phyloP scores from a whole-genome alignment of 768 basidiomycete species.

The Rubroboletus pulcherrimus region DNA sequence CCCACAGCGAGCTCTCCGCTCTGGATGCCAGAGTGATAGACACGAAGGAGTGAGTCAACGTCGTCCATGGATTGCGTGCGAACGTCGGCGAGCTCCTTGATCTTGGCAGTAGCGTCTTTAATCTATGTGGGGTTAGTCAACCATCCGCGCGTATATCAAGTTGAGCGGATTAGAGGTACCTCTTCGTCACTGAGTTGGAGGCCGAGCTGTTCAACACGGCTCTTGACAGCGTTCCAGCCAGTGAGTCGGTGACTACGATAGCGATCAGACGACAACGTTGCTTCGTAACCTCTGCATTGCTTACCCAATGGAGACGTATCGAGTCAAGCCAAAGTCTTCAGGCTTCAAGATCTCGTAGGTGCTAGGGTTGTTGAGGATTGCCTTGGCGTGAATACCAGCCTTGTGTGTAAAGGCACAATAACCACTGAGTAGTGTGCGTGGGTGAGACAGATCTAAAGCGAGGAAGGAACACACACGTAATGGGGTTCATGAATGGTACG shows the following conservation, averaged over 20 bases:
- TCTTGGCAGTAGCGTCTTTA: conserved; percentile 98
- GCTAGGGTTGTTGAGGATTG: conserved; percentile 97
- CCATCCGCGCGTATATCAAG: not conserved
- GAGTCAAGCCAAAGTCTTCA: conserved; percentile 95
- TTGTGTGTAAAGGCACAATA: conserved; percentile 99
- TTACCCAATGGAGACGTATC: conserved; percentile 96
- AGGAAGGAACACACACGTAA: conserved; percentile 54
- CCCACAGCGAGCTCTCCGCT: conserved; percentile 90
- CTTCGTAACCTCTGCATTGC: conserved; percentile 7
- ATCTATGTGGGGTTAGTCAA: conserved; percentile 42
- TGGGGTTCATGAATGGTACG: conserved; percentile 95
- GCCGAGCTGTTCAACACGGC: conserved; percentile 95
- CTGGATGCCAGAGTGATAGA: conserved; percentile 93
- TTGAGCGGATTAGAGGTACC: conserved; percentile 34
- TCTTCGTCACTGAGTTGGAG: conserved; percentile 87
- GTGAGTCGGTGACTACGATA: conserved; percentile 78
- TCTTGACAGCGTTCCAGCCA: conserved; percentile 99
- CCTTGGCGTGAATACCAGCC: conserved; percentile 99
- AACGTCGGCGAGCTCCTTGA: conserved; percentile 98
- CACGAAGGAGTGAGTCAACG: conserved; percentile 92
- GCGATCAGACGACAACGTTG: conserved; percentile 3
- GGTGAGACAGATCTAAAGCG: not conserved
- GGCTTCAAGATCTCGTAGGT: conserved; percentile 99
- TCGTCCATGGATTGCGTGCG: conserved; percentile 99
- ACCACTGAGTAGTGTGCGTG: conserved; percentile 51